Percentiles rank a stretch among this genome's conserved stretches.
Conservation (phyloP, 2,329 filamentous ascomycete genomes). For the Fusarium fracticaudum region DNA sequence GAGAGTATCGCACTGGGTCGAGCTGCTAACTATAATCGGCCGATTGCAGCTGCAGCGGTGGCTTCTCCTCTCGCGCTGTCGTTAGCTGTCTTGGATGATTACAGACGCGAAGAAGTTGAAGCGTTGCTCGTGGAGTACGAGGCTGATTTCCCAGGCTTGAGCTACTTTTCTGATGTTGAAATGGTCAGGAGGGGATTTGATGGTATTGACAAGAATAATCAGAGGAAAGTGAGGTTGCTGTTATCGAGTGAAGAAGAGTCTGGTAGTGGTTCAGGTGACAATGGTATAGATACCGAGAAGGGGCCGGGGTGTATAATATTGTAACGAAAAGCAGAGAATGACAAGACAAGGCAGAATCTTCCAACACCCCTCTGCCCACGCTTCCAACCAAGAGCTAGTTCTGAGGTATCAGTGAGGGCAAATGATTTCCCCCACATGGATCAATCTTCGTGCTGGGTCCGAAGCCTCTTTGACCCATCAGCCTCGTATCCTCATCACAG, state of each 20-base stretch:
- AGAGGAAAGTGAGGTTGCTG: fast-evolving
- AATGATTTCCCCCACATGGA: fast-evolving
- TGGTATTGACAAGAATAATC: not conserved
- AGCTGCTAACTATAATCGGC: not conserved
- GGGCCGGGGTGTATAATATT: not conserved
- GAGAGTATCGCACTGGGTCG: not conserved
- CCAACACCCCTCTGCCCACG: fast-evolving
- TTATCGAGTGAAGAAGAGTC: too few species aligned
- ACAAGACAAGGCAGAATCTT: not conserved
- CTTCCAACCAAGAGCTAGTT: fast-evolving
- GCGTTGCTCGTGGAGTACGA: not conserved
- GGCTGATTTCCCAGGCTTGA: not conserved
- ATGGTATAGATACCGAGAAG: not conserved
- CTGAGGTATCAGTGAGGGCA: not conserved
- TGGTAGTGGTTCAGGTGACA: fast-evolving
- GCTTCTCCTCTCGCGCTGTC: not conserved
- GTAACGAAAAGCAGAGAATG: not conserved
- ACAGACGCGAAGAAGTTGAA: not conserved
- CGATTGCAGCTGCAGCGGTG: not conserved
- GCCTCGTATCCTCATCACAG: not conserved
- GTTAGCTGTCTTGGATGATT: not conserved
- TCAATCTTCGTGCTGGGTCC: too few species aligned
- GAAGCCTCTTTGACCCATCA: not conserved
- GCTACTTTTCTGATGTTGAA: not conserved
- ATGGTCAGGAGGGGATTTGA: not conserved